Conservation (phyloP, 1,139 yeast species). For the Yamadazyma sp. region DNA sequence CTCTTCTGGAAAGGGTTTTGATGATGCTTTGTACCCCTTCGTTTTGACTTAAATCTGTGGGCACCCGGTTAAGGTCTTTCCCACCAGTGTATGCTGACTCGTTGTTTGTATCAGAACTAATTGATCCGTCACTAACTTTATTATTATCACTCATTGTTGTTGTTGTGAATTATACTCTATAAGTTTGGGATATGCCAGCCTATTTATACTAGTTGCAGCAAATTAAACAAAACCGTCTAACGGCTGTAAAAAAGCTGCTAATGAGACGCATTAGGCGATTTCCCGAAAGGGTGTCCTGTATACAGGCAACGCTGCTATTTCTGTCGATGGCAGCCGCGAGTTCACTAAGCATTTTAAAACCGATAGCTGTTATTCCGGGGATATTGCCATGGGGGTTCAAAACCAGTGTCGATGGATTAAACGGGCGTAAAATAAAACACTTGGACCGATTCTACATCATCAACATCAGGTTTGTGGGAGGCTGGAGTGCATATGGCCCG, state of each 20-base stretch:
- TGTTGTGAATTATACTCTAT: neutral
- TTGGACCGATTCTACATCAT: too few relatives aligned
- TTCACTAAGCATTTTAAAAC: constrained; percentile 1
- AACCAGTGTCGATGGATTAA: too few relatives aligned
- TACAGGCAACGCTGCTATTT: neutral
- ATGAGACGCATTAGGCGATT: neutral
- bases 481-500: too few relatives aligned
- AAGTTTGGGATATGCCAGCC: neutral
- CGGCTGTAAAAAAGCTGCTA: neutral
- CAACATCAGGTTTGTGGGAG: too few relatives aligned
- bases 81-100: neutral
- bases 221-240: neutral
- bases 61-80: neutral
- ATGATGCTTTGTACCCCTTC: constrained; percentile 11
- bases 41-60: constrained; percentile 4
- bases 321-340: neutral
- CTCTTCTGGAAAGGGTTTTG: constrained; percentile 20
- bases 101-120: neutral
- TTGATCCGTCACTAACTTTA: neutral
- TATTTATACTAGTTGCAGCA: neutral
- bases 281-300: neutral
- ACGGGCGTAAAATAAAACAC: too few relatives aligned
- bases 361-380: constrained; percentile 4
- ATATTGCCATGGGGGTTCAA: neutral
- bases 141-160: neutral